Percentiles rank a stretch among this genome's conserved stretches.
phyloP scores from a whole-genome alignment of 441 rosid species.

The Pelargonium citronellum region DNA sequence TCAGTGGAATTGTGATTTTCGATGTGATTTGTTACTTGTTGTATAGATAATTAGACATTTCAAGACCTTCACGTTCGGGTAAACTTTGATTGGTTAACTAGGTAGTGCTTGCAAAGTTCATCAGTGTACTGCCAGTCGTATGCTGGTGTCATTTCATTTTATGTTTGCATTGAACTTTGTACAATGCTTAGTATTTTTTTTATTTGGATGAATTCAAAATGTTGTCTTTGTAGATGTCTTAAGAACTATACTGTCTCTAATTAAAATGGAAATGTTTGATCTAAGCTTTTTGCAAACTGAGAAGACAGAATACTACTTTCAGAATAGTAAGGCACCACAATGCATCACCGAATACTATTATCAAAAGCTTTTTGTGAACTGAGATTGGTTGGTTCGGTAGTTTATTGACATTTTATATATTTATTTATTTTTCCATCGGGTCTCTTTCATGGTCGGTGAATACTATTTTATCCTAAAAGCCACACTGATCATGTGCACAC shows the following conservation, averaged over 20 bases:
- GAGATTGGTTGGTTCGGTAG: not conserved
- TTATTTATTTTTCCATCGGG: not conserved
- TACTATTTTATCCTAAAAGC: not conserved
- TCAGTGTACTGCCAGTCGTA: too few species aligned
- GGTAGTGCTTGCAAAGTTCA: too few species aligned
- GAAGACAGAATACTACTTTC: too few species aligned
- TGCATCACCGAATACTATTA: too few species aligned
- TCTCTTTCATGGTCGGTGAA: not conserved
- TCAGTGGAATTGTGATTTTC: not conserved
- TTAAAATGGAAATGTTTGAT: not conserved
- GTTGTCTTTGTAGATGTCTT: not conserved
- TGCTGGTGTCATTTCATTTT: too few species aligned
- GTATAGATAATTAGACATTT: not conserved
- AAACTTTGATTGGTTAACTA: not conserved
- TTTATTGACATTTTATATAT: not conserved
- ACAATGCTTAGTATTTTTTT: not conserved
- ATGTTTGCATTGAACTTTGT: not conserved
- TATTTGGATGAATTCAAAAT: not conserved
- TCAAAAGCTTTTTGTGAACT: too few species aligned
- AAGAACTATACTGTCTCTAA: not conserved
- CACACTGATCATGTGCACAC: too few species aligned
- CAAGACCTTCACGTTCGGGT: not conserved
- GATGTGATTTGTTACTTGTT: not conserved
- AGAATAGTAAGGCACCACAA: too few species aligned
- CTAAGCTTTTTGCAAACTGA: not conserved